Evolutionary conservation across 1,284 basidiomycete species (phyloP).

Genomic region (Austropuccinia psidii): DNA sequence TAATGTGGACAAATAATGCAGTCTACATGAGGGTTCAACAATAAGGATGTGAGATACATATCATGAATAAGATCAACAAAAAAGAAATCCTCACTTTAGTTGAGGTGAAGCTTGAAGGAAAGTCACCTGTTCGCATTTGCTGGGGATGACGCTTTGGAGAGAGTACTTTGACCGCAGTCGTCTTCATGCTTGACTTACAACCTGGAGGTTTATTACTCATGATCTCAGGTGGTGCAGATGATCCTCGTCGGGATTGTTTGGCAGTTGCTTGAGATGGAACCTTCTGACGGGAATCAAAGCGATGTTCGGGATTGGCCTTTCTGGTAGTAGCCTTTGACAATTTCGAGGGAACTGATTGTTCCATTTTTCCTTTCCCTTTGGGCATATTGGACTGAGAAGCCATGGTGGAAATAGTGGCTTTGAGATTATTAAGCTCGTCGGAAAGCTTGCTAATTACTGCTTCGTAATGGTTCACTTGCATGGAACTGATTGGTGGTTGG

Average conservation of each 20-base stretch:
- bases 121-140: not conserved
- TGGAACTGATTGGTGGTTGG: not conserved
- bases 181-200: not conserved
- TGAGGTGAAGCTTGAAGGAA: not conserved
- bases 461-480: not conserved
- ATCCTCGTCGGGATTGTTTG: not conserved
- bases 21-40: not conserved
- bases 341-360: not conserved
- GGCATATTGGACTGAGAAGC: not conserved
- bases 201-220: not conserved
- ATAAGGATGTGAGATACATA: not conserved
- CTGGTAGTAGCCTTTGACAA: not conserved
- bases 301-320: not conserved
- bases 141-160: not conserved
- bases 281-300: not conserved
- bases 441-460: slow-evolving; percentile 2
- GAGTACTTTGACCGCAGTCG: not conserved
- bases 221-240: slow-evolving; percentile 5
- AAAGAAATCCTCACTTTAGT: slow-evolving; percentile 3
- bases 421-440: not conserved
- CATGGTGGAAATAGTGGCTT: not conserved
- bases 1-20: slow-evolving; percentile 33
- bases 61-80: not conserved
- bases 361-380: not conserved
- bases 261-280: not conserved